Conservation (phyloP, 1,284 basidiomycete species). For the Fistulinella staudtii region DNA sequence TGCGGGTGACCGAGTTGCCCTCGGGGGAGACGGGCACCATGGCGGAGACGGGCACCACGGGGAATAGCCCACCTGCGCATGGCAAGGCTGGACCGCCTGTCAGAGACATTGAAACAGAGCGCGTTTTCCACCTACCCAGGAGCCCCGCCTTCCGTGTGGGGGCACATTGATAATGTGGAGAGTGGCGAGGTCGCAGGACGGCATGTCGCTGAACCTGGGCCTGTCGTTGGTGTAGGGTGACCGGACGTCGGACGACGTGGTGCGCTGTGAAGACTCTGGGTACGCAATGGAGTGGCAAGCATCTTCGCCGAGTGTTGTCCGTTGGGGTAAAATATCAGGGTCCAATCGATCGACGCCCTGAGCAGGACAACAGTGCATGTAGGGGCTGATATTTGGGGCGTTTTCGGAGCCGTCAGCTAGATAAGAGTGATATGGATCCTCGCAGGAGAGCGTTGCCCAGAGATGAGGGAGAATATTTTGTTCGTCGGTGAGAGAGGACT, state of each 20-base stretch:
- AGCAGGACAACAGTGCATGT: slow-evolving; percentile 24
- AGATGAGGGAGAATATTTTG: slow-evolving; percentile 19
- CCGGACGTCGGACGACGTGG: slow-evolving; percentile 25
- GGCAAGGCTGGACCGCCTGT: slow-evolving; percentile 22
- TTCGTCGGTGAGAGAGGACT: slow-evolving; percentile 13
- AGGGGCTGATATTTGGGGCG: slow-evolving; percentile 28
- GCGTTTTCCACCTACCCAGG: slow-evolving; percentile 21
- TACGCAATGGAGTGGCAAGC: slow-evolving; percentile 14
- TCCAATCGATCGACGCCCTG: slow-evolving; percentile 26
- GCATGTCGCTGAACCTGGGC: slow-evolving; percentile 9
- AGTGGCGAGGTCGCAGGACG: slow-evolving; percentile 12
- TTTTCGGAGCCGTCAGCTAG: slow-evolving; percentile 9
- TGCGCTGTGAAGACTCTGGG: slow-evolving; percentile 33
- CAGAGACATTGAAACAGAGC: slow-evolving; percentile 9
- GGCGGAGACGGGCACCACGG: slow-evolving; percentile 5
- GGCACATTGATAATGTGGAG: slow-evolving; percentile 15
- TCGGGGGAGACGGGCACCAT: slow-evolving; percentile 17
- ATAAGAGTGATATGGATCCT: slow-evolving; percentile 19
- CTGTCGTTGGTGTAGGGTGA: slow-evolving; percentile 16
- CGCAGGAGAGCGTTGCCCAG: slow-evolving; percentile 15
- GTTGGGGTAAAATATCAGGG: slow-evolving; percentile 26
- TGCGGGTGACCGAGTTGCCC: slow-evolving; percentile 24
- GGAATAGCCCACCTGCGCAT: too few species aligned
- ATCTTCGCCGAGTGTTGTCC: slow-evolving; percentile 8
- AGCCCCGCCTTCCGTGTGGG: slow-evolving; percentile 17